Conservation (phyloP, 2,329 filamentous ascomycete species). For the Sclerotinia subarctica region DNA sequence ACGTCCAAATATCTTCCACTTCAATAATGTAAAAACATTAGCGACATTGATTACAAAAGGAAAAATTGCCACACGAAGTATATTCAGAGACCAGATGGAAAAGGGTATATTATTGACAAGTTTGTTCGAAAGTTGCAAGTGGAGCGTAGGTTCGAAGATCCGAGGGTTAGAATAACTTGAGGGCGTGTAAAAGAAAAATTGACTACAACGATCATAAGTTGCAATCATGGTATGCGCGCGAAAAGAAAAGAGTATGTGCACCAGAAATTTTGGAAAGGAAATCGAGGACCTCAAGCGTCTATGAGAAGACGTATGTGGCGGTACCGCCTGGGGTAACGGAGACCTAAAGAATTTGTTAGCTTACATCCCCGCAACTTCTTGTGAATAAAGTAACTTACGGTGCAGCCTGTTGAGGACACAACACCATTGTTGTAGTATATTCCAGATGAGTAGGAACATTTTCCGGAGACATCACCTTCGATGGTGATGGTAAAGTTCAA, state of each 20-base stretch:
- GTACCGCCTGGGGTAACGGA: conserved; percentile 25
- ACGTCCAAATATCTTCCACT: conserved; percentile 24
- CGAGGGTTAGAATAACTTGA: conserved; percentile 15
- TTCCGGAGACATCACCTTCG: conserved; percentile 49
- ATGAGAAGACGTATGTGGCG: conserved; percentile 33
- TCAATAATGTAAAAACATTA: conserved; percentile 39
- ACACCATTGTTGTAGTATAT: conserved; percentile 35
- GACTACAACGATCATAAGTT: conserved; percentile 32
- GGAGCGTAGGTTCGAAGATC: conserved; percentile 27
- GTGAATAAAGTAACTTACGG: conserved; percentile 34
- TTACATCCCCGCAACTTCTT: background rate
- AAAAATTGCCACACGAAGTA: conserved; percentile 26
- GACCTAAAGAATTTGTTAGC: conserved; percentile 31
- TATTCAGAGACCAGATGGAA: conserved; percentile 13
- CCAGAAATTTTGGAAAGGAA: conserved; percentile 25
- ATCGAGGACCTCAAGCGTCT: conserved; percentile 23
- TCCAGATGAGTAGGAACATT: conserved; percentile 34
- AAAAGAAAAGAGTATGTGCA: conserved; percentile 28
- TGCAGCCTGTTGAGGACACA: conserved; percentile 36
- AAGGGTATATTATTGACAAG: conserved; percentile 28
- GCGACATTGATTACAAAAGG: conserved; percentile 37
- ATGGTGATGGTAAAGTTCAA: conserved; percentile 81
- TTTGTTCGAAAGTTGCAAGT: conserved; percentile 29
- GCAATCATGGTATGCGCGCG: conserved; percentile 26
- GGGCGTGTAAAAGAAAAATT: conserved; percentile 16